These are phyloP conservation scores for Phoenix dactylifera DNA, from an alignment of 176 grass and related monocot species.

Conservation along the genomic window DNA sequence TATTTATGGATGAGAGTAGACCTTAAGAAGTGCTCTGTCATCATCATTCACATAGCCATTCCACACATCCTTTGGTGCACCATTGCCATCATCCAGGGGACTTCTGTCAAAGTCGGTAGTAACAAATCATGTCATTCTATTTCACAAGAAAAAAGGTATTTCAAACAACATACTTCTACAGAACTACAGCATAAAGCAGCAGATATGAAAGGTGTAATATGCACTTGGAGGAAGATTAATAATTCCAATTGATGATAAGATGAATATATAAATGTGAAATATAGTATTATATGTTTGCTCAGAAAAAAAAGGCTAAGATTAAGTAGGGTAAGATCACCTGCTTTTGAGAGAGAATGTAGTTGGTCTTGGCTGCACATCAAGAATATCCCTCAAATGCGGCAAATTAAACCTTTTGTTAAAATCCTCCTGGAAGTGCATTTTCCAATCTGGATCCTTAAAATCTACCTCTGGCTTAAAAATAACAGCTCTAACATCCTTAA, in stretches of 20 bases:
- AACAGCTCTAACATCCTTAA: neutral
- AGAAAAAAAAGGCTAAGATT: neutral
- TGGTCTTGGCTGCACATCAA: constrained; percentile 56
- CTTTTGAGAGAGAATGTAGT: constrained; percentile 86
- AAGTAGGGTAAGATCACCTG: constrained; percentile 30
- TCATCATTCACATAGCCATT: constrained; percentile 95
- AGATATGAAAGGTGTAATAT: neutral
- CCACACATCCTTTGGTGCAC: constrained; percentile 38
- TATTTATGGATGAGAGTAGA: constrained; percentile 7
- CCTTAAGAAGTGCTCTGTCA: constrained; percentile 92
- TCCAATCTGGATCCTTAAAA: constrained; percentile 64
- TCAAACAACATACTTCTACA: neutral
- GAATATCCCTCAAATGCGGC: constrained; percentile 74
- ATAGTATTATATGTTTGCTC: too few species aligned
- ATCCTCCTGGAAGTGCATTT: constrained; percentile 74
- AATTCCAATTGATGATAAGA: too few species aligned
- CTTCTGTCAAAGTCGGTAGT: constrained; percentile 27
- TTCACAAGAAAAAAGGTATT: constrained; percentile 1
- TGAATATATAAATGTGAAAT: too few species aligned
- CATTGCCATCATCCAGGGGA: constrained; percentile 49
- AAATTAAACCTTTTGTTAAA: constrained; percentile 71
- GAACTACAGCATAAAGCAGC: neutral
- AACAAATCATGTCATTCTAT: neutral
- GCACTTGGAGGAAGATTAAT: neutral
- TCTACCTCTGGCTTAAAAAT: constrained; percentile 35